Base-by-base conservation (phyloP, 371 early-diverging fungal species). In the Actinomucor elegans region DNA sequence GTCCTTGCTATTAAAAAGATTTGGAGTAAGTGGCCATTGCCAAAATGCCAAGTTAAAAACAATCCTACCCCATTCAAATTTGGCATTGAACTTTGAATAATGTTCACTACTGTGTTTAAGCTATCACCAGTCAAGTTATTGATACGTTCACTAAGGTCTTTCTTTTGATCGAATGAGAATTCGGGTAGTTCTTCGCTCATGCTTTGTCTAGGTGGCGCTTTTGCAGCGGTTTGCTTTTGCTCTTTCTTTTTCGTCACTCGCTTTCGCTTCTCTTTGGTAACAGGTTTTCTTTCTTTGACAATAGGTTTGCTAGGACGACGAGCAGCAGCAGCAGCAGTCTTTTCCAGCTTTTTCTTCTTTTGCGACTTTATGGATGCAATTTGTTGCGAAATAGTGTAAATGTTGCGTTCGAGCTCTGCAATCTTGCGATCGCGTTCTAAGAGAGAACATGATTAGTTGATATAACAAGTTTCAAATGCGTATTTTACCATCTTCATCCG, bases 111-210 rank as follows among this genome's bases (percentile, higher is more conserved):
- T 10, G 81, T 83, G 27, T 81, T 83, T 41, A 94, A 77, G 33
- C 87, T 71, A 20, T 93, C 93, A n/a, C 85, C 85, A 5, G 83
- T 66, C 38, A 97, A 75, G 18, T 77, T 81, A 51, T 89, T 89
- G 62, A 98, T 96, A 31, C 80, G 81, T 36, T 85, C 87, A 61
- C 89, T 89, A 14, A 98, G 80, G 48, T 93, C 93, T 35, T 85
- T 83, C 83, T 96, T 97, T 67, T 96, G 92, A 51, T 93, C 92
- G 59, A 89, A 86, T 0, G 94, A 90, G 34, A 98, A 80, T 33
- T 84, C 83, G 20, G 80, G 75, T 20, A 69, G 38, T 34, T 70
- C 68, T 0, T 76, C 75, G 10, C 41, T 29, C 29, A 58, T 31
- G 12, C 52, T 10, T 29, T 56, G 48, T 35, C 52, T 59, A 0